phyloP scores from a whole-genome alignment of 2,329 filamentous ascomycete species.

The Pseudogymnoascus pannorum region DNA sequence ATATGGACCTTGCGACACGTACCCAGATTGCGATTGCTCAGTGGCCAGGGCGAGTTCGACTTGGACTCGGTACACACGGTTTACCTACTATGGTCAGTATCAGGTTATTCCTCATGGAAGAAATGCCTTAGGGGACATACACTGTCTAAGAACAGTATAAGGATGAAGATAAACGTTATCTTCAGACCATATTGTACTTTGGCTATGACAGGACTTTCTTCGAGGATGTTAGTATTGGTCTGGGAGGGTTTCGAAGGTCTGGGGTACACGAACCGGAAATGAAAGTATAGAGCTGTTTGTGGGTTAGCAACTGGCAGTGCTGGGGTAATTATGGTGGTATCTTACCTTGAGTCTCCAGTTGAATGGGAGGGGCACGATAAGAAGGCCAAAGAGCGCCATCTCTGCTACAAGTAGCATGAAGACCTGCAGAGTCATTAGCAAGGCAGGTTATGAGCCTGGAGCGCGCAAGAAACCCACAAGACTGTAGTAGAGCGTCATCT shows the following conservation, averaged over 20 bases:
- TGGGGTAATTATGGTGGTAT: constrained; percentile 14
- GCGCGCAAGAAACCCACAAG: constrained; percentile 32
- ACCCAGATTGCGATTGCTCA: constrained; percentile 42
- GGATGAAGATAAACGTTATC: constrained; percentile 98
- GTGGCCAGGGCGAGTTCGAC: constrained; percentile 70
- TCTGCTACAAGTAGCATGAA: constrained; percentile 76
- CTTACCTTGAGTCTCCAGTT: constrained; percentile 66
- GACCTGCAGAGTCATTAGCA: constrained; percentile 46
- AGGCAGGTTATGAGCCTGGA: neutral
- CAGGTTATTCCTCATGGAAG: neutral
- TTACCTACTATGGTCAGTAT: constrained; percentile 27
- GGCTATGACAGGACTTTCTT: constrained; percentile 52
- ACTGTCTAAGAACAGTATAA: constrained; percentile 96
- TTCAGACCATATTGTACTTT: constrained; percentile 97
- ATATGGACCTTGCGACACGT: constrained; percentile 8
- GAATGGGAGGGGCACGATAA: constrained; percentile 85
- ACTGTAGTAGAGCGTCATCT: constrained; percentile 45
- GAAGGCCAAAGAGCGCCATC: constrained; percentile 73
- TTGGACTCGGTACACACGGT: constrained; percentile 93
- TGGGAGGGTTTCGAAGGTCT: constrained; percentile 17
- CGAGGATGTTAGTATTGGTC: constrained; percentile 16
- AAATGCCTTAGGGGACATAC: constrained; percentile 50
- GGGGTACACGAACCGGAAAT: constrained; percentile 9
- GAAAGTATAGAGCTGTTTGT: constrained; percentile 7
- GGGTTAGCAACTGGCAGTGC: neutral